phyloP scores from a whole-genome alignment of 2,329 filamentous ascomycete species.

The Fusarium sp. region DNA sequence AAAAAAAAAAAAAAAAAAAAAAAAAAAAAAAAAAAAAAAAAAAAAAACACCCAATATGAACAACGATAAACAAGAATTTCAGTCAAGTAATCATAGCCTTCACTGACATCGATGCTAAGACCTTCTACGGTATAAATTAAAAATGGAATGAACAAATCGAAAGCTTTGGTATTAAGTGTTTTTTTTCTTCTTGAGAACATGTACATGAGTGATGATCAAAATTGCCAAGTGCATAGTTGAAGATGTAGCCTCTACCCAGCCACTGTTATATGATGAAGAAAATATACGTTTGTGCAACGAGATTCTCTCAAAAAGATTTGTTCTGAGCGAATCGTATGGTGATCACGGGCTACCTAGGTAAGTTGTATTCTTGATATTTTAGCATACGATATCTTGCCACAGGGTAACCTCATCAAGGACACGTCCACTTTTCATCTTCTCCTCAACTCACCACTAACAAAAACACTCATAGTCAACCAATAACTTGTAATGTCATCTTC shows the following conservation, averaged over 20 bases:
- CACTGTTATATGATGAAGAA: not conserved
- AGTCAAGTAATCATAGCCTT: not conserved
- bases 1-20: too few species aligned
- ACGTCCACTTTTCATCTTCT: conserved; percentile 24
- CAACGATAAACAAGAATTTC: too few species aligned
- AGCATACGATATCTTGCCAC: conserved; percentile 3
- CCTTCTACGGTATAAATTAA: not conserved
- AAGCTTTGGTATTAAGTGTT: too few species aligned
- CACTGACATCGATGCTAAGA: not conserved
- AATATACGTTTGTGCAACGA: not conserved
- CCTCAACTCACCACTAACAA: conserved; percentile 30
- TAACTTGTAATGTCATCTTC: conserved; percentile 35
- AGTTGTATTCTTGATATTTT: conserved; percentile 51
- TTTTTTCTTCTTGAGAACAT: accelerated
- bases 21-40: too few species aligned
- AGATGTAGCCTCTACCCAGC: not conserved
- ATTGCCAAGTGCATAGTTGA: too few species aligned
- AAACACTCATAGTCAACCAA: conserved; percentile 6
- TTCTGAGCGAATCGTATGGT: not conserved
- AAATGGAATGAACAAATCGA: not conserved
- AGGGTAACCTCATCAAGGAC: conserved; percentile 16
- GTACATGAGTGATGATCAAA: not conserved
- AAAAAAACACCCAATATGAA: not conserved
- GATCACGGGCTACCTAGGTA: conserved; percentile 5
- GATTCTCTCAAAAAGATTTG: not conserved